A percentile compares a stretch with the other conserved stretches of the same genome.
Evolutionary conservation across 352 stramenopile species (phyloP).

Genomic region (Phytopythium kandeliae): DNA sequence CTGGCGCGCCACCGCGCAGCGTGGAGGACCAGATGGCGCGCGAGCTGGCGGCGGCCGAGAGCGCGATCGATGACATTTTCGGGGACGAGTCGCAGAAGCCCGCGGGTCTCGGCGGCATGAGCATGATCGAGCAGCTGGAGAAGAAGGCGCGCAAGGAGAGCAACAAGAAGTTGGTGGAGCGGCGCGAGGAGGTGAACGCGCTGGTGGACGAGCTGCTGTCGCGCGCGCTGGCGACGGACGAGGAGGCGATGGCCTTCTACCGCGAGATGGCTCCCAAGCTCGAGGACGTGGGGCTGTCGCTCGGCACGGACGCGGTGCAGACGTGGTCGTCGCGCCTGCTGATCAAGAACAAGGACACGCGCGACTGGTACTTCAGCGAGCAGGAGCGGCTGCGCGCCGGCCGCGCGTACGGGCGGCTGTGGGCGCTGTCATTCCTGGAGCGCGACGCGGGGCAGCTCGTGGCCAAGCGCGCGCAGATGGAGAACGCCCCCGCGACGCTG

Average conservation of each 20-base stretch:
- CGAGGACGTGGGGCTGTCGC: constrained; percentile 51
- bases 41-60: constrained; percentile 72
- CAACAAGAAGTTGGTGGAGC: constrained; percentile 86
- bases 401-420: constrained; percentile 69
- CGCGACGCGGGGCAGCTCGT: constrained; percentile 70
- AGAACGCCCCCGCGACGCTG: constrained; percentile 65
- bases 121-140: constrained; percentile 85
- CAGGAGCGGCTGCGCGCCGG: constrained; percentile 72
- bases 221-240: constrained; percentile 43
- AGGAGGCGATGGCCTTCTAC: constrained; percentile 69
- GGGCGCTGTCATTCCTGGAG: constrained; percentile 77
- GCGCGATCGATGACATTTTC: constrained; percentile 81
- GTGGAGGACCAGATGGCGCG: constrained; percentile 84
- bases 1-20: constrained; percentile 23
- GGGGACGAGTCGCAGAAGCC: constrained; percentile 66
- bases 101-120: constrained; percentile 69
- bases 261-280: constrained; percentile 48
- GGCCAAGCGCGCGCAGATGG: constrained; percentile 63
- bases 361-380: constrained; percentile 82
- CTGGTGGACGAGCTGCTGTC: constrained; percentile 49
- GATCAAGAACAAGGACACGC: constrained; percentile 87
- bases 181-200: constrained; percentile 53
- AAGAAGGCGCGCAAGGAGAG: constrained; percentile 80
- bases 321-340: constrained; percentile 80
- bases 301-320: constrained; percentile 66